Evolutionary conservation across 2,329 filamentous ascomycete species (phyloP).

Genomic region (Sordariomycetes sp.): DNA sequence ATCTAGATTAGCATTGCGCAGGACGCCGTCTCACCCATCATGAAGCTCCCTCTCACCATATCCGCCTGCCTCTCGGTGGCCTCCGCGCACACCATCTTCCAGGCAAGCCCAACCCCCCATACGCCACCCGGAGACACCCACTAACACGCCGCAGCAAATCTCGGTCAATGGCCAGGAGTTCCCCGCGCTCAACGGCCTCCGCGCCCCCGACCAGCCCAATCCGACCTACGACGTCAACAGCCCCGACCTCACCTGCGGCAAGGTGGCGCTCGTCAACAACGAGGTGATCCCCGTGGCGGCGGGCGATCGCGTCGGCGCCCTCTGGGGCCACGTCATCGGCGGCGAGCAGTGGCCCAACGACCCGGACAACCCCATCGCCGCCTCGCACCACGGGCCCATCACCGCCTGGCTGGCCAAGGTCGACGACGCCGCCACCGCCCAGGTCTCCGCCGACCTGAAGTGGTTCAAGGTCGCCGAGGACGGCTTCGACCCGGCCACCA

Average conservation of each 20-base stretch:
- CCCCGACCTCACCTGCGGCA: conserved; percentile 38
- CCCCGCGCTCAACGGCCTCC: conserved; percentile 36
- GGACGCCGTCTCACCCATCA: neutral
- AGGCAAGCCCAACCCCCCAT: conserved; percentile 10
- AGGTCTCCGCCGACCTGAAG: conserved; percentile 18
- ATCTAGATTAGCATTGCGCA: neutral
- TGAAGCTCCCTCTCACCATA: neutral
- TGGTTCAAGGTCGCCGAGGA: conserved; percentile 49
- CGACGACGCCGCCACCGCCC: conserved; percentile 32
- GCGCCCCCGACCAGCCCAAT: conserved; percentile 38
- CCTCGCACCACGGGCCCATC: conserved; percentile 42
- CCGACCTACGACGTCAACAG: conserved; percentile 38
- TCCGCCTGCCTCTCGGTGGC: conserved; percentile 14
- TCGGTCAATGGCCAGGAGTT: conserved; percentile 37
- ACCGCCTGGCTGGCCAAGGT: conserved; percentile 44
- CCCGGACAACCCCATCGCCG: conserved; percentile 41
- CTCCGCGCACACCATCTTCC: conserved; percentile 30
- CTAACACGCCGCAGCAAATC: conserved; percentile 14
- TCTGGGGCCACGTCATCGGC: conserved; percentile 43
- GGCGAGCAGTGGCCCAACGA: conserved; percentile 37
- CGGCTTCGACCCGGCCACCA: conserved; percentile 28
- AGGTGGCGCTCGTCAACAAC: conserved; percentile 25
- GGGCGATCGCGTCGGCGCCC: conserved; percentile 39
- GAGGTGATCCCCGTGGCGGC: conserved; percentile 35
- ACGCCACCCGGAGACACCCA: neutral